A percentile compares a stretch with the other conserved stretches of the same genome.
phyloP scores from a whole-genome alignment of 2,329 filamentous ascomycete genomes.

The Fusarium redolens region DNA sequence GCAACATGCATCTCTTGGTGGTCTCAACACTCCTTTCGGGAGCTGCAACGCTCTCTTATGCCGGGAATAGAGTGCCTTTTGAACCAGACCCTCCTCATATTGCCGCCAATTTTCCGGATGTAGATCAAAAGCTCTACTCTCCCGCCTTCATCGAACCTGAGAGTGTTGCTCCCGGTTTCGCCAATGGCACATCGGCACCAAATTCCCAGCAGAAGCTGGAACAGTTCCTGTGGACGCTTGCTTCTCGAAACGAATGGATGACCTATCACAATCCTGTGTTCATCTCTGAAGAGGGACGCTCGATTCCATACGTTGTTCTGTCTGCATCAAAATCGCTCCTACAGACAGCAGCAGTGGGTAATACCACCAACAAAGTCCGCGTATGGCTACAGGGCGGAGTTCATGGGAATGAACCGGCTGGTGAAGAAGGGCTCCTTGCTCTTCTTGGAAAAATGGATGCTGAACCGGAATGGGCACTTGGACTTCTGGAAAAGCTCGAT shows the following conservation, averaged over 20 bases:
- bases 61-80: constrained; percentile 13
- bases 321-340: neutral
- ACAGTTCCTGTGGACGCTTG: constrained; percentile 9
- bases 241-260: constrained; percentile 27
- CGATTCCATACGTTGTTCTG: constrained; percentile 30
- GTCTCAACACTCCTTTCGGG: neutral
- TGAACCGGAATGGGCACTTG: constrained; percentile 45
- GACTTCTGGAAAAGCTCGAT: constrained; percentile 45
- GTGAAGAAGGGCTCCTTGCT: constrained; percentile 46
- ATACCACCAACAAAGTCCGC: constrained; percentile 41
- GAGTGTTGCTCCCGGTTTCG: neutral
- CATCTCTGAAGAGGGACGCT: constrained; percentile 25
- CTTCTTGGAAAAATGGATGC: constrained; percentile 46
- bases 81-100: neutral
- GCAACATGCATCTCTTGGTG: neutral
- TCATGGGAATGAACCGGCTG: constrained; percentile 49
- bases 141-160: constrained; percentile 21
- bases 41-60: constrained; percentile 13
- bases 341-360: neutral
- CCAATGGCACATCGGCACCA: constrained; percentile 26
- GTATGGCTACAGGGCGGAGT: constrained; percentile 49
- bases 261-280: constrained; percentile 25
- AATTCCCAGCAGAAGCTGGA: constrained; percentile 10
- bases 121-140: constrained; percentile 24
- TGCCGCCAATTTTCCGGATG: constrained; percentile 24